These are phyloP conservation scores for Aspergillus hortae DNA, from an alignment of 2,329 filamentous ascomycete genomes.

Conservation along the genomic window DNA sequence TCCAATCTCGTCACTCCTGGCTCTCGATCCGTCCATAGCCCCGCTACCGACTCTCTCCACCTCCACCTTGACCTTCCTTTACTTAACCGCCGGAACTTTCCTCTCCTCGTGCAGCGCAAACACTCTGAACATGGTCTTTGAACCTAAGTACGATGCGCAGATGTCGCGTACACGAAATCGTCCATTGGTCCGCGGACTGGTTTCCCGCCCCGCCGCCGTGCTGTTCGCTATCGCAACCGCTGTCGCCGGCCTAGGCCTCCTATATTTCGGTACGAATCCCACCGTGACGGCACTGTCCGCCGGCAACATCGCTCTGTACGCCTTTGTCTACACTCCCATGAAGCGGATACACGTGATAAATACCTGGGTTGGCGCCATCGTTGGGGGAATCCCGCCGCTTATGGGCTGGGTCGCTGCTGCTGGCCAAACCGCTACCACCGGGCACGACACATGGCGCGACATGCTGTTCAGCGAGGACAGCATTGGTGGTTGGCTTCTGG, in stretches of 20 bases:
- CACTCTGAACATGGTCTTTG: conserved; percentile 95
- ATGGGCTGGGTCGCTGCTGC: conserved; percentile 98
- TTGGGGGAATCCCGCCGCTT: conserved; percentile 88
- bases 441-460: conserved; percentile 71
- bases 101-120: conserved; percentile 90
- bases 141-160: conserved; percentile 80
- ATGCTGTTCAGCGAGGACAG: conserved; percentile 67
- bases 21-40: conserved; percentile 69
- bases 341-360: conserved; percentile 85
- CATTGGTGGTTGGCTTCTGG: conserved; percentile 84
- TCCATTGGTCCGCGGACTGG: conserved; percentile 77
- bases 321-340: conserved; percentile 85
- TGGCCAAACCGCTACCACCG: conserved; percentile 72
- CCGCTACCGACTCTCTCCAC: conserved; percentile 58
- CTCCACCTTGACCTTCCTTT: conserved; percentile 84
- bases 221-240: conserved; percentile 76
- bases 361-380: conserved; percentile 90
- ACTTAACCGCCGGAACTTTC: conserved; percentile 84
- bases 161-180: conserved; percentile 93
- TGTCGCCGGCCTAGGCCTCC: conserved; percentile 62
- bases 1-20: conserved; percentile 81
- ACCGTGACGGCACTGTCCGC: conserved; percentile 84
- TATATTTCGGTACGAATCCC: conserved; percentile 90
- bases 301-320: conserved; percentile 84
- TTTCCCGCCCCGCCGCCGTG: conserved; percentile 68